Conservation (phyloP, 805 yeast species). For the Vanderwaltozyma polyspora region DNA sequence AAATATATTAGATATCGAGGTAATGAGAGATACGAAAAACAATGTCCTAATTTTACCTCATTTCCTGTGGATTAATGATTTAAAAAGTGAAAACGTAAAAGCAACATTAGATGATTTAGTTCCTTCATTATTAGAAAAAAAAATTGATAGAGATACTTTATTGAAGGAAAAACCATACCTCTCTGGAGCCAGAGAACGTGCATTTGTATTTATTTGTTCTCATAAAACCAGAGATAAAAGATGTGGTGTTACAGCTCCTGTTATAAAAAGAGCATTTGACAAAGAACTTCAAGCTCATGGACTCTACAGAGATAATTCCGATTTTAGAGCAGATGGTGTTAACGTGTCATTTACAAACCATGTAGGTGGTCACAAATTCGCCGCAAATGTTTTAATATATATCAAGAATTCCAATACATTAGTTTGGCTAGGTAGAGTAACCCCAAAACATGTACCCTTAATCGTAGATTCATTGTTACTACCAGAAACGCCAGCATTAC, state of each 20-base stretch:
- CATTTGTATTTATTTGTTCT: slow-evolving; percentile 70
- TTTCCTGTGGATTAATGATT: slow-evolving; percentile 55
- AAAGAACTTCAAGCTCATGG: slow-evolving; percentile 58
- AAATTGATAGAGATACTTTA: slow-evolving; percentile 18
- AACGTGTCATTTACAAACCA: slow-evolving; percentile 65
- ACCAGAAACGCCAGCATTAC: slow-evolving; percentile 62
- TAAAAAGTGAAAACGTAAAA: slow-evolving; percentile 34
- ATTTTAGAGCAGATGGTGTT: slow-evolving; percentile 65
- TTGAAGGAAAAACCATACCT: slow-evolving; percentile 21
- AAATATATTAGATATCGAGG: slow-evolving; percentile 34
- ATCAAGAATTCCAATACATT: slow-evolving; percentile 35
- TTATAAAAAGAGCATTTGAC: slow-evolving; percentile 72
- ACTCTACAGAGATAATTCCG: slow-evolving; percentile 65
- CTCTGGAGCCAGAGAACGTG: slow-evolving; percentile 29
- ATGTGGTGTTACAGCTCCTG: slow-evolving; percentile 91
- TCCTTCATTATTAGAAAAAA: slow-evolving; percentile 29
- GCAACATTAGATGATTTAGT: slow-evolving; percentile 35
- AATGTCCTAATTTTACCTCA: slow-evolving; percentile 63
- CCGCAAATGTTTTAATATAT: slow-evolving; percentile 79
- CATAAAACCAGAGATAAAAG: slow-evolving; percentile 85
- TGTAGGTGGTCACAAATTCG: slow-evolving; percentile 92
- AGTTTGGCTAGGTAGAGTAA: slow-evolving; percentile 80
- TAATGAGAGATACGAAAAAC: slow-evolving; percentile 35
- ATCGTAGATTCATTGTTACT: slow-evolving; percentile 66
- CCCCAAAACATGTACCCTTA: slow-evolving; percentile 63